phyloP scores from a whole-genome alignment of 2,329 filamentous ascomycete genomes.

The Myriosclerotinia curreyana region DNA sequence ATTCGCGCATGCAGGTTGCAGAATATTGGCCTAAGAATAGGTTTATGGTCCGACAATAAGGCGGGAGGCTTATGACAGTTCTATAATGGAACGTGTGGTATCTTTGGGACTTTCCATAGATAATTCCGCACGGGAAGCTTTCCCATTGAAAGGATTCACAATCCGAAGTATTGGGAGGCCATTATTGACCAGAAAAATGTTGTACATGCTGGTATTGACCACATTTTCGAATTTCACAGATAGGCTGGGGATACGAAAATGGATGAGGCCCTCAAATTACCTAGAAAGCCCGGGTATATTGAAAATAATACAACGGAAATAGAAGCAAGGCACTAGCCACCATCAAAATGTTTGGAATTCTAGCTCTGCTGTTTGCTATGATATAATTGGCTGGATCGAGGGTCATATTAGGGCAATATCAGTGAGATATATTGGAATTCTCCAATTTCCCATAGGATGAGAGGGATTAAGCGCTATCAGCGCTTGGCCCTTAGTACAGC shows the following conservation, averaged over 20 bases:
- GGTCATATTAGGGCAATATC: background rate
- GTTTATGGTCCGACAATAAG: conserved; percentile 9
- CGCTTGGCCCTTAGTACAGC: conserved; percentile 1
- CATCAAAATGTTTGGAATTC: background rate
- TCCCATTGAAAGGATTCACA: conserved; percentile 6
- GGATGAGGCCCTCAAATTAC: background rate
- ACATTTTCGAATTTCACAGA: background rate
- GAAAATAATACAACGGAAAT: background rate
- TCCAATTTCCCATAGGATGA: background rate
- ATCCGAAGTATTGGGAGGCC: conserved; percentile 4
- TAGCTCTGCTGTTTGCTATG: background rate
- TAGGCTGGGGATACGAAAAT: conserved; percentile 5
- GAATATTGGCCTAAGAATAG: conserved; percentile 22
- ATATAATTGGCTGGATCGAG: background rate
- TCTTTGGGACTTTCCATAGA: background rate
- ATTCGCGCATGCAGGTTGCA: conserved; percentile 1
- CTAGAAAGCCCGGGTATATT: background rate
- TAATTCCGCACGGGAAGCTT: conserved; percentile 1
- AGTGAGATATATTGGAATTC: background rate
- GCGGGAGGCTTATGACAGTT: background rate
- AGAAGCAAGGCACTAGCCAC: background rate
- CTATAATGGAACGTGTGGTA: background rate
- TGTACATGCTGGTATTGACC: conserved; percentile 4
- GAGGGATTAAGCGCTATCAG: background rate
- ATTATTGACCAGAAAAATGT: conserved; percentile 10